Base-by-base conservation (phyloP, 495 filamentous ascomycete species). In the Penicillium pulvis region DNA sequence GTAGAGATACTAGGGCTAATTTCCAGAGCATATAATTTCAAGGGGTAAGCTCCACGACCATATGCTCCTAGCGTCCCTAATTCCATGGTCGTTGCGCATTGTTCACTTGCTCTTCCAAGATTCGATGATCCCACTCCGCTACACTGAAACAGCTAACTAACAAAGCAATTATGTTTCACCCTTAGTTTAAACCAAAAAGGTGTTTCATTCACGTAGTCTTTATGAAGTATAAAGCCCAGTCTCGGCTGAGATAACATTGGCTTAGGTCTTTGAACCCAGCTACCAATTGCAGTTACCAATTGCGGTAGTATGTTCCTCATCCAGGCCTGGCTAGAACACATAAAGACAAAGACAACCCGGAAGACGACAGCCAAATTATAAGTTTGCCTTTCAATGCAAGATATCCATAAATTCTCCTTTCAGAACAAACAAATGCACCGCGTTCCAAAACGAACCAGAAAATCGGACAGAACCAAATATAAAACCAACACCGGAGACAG, bases 401-500 rank as follows among this genome's bases (percentile, higher is more conserved):
- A 57, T 51, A 35, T 57, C 23, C 45, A 28, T 31, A 26, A 17
- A 28, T 28, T 17, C 23, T 16, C 44, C 33, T 20, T 42, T 35
- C 47, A 24, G n/a, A 51, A 17, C 48, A 36, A 58, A 52, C 28
- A 45, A 54, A 62, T 60, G 51, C 58, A 59, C 50, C 36, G 41
- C 6, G 55, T 66, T 65, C 50, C 53, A 53, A 63, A 63, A 26
- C 28, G 48, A 43, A 57, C 65, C 57, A 62, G 45, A 31, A n/a
- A 58, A 47, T 42, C 42, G 45, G 42, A n/a, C 17, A n/a, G 60
- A 61, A 51, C 35, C 30, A 61, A 61, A 58, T 31, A 55, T 16
- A 44, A 51, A 24, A 53, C 57, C 56, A 66, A 62, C 54, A 60
- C 63, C 60, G 41, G 51, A 49, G 67, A 60, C 56, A 61, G 58